phyloP scores from a whole-genome alignment of 2,329 filamentous ascomycete species.

The Colletotrichum cereale region DNA sequence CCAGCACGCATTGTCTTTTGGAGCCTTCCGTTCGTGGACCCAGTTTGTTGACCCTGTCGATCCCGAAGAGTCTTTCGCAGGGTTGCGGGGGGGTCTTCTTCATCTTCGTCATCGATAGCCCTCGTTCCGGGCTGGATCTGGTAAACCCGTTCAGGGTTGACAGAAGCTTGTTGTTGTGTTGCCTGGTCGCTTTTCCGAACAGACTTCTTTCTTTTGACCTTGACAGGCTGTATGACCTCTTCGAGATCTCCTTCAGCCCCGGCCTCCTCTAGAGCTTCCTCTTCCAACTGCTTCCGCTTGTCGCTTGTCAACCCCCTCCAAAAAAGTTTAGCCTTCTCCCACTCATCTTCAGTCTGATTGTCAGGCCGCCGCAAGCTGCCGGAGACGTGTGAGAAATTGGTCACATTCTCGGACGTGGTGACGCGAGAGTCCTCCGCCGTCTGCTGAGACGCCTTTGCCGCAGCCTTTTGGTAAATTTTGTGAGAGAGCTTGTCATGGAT shows the following conservation, averaged over 20 bases:
- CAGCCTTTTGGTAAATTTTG: slow-evolving; percentile 36
- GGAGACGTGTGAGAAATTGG: background rate
- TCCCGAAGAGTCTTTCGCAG: slow-evolving; percentile 30
- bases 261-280: slow-evolving; percentile 67
- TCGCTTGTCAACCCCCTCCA: slow-evolving; percentile 76
- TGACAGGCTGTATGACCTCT: slow-evolving; percentile 47
- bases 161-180: slow-evolving; percentile 27
- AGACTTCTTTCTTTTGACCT: slow-evolving; percentile 52
- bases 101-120: slow-evolving; percentile 20
- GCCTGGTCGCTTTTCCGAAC: slow-evolving; percentile 40
- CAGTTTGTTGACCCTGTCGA: slow-evolving; percentile 26
- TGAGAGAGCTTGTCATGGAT: slow-evolving; percentile 41
- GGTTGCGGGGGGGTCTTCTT: background rate
- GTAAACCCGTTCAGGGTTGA: slow-evolving; percentile 49
- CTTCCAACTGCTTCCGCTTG: slow-evolving; percentile 72
- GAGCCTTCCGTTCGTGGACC: slow-evolving; percentile 48
- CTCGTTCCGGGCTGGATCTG: slow-evolving; percentile 54
- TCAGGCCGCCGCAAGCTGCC: slow-evolving; percentile 14
- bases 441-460: slow-evolving; percentile 8
- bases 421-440: background rate
- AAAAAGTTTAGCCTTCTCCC: slow-evolving; percentile 77
- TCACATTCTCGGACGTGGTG: background rate
- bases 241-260: slow-evolving; percentile 61
- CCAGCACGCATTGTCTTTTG: slow-evolving; percentile 62
- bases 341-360: slow-evolving; percentile 60